Base-by-base conservation (phyloP, 495 filamentous ascomycete genomes). In the Talaromyces wortmannii region DNA sequence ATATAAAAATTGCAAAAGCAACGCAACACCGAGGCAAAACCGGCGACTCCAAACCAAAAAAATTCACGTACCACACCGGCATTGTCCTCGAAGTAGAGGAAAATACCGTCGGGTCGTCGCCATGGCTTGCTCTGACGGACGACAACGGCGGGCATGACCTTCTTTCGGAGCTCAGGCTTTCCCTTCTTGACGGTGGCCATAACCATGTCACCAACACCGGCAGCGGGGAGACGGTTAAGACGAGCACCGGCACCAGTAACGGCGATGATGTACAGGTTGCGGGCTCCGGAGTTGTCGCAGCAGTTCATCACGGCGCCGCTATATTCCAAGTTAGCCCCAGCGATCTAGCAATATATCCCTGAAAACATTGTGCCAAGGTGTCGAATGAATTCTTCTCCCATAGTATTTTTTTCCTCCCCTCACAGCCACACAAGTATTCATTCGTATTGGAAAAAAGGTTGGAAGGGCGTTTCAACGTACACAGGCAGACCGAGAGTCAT, bases 111-210 rank as follows among this genome's bases (percentile, higher is more conserved):
- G 57, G 89, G 83, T 71, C 94, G 85, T 81, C 92, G 89, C 94
- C 94, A 99, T 62, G 94, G 94, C 86, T 99, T 99, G 78, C 86
- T 88, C 83, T 98, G 92, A 71, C 94, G 84, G 70, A 97, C 92
- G 66, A 98, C 89, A 66, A 98, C 92, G 63, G 92, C 92, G 59
- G 92, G 94, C 91, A 97, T 96, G 77, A 98, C 92, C 86, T 98
- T 98, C 88, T 98, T 98, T 71, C 92, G 82, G 67, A 98, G 80
- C 79, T 98, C 92, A 49, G 94, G 92, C 89, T 98, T 98, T 73
- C 92, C 91, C 89, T 99, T 99, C 89, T 99, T 97, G 78, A 99
- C 95, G 59, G 95, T 97, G 57, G 92, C 91, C 95, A 98, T 98
- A 66, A 98, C 95, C 94, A 98, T 97, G 80, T 98, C 94, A 64